Conservation (phyloP, 2,329 filamentous ascomycete species). For the Colletotrichum orbiculare region DNA sequence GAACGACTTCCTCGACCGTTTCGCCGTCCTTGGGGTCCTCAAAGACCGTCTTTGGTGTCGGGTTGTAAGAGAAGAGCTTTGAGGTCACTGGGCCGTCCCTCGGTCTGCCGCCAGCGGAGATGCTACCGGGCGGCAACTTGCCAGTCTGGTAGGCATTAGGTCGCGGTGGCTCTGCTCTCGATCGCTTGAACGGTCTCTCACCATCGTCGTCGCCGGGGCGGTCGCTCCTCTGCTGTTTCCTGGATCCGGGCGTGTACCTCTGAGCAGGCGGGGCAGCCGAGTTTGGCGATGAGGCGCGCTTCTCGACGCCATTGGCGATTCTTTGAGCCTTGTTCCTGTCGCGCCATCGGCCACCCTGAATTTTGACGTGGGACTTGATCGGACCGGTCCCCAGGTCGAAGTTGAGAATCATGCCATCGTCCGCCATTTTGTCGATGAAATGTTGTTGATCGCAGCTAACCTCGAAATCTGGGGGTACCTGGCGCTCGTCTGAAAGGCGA, state of each 20-base stretch:
- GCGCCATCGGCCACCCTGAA: conserved; percentile 94
- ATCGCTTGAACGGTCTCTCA: conserved; percentile 57
- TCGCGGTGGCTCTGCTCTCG: conserved; percentile 48
- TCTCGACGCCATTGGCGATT: conserved; percentile 50
- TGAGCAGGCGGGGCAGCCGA: conserved; percentile 35
- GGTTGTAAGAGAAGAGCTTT: conserved; percentile 92
- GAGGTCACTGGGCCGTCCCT: conserved; percentile 76
- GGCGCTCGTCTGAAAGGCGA: neutral
- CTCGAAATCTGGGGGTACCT: neutral
- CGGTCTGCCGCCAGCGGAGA: conserved; percentile 40
- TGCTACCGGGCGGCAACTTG: conserved; percentile 50
- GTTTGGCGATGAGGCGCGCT: conserved; percentile 44
- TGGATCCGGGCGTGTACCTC: conserved; percentile 27
- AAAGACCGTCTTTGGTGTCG: conserved; percentile 73
- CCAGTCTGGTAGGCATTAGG: conserved; percentile 48
- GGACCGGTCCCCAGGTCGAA: conserved; percentile 81
- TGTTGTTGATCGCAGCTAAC: conserved; percentile 16
- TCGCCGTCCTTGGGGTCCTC: conserved; percentile 60
- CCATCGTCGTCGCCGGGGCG: conserved; percentile 44
- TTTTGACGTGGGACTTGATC: conserved; percentile 70
- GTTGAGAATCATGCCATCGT: conserved; percentile 95
- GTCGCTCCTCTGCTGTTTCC: conserved; percentile 36
- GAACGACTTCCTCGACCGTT: conserved; percentile 56
- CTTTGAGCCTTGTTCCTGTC: conserved; percentile 87
- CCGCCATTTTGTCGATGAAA: conserved; percentile 72